Conservation (phyloP, 2,329 filamentous ascomycete genomes). For the Colletotrichum trifolii region DNA sequence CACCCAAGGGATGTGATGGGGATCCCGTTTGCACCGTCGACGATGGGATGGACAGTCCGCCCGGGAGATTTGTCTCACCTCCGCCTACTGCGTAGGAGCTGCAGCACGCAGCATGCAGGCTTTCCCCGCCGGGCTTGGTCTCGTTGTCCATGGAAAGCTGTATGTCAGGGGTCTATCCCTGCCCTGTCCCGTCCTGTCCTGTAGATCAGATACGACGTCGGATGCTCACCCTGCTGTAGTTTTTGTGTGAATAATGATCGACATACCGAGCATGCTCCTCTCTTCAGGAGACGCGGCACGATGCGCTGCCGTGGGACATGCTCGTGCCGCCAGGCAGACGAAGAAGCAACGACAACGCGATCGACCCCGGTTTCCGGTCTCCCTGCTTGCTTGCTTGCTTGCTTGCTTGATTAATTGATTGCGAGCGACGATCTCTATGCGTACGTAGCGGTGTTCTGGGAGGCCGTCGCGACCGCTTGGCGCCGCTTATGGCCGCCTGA, state of each 20-base stretch:
- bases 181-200: slow-evolving; percentile 1
- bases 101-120: slow-evolving; percentile 1
- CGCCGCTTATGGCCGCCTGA: too few species aligned
- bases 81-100: background rate
- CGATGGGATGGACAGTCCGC: background rate
- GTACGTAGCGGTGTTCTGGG: too few species aligned
- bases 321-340: background rate
- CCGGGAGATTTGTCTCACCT: slow-evolving; percentile 15
- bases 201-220: slow-evolving; percentile 21
- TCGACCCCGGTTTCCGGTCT: background rate
- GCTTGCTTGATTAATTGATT: too few species aligned
- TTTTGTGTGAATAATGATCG: slow-evolving; percentile 13
- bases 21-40: too few species aligned
- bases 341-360: slow-evolving; percentile 7
- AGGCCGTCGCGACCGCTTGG: too few species aligned
- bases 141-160: slow-evolving; percentile 18
- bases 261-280: slow-evolving; percentile 13
- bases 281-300: background rate
- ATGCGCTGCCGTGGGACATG: background rate
- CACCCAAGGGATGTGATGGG: too few species aligned
- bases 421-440: background rate
- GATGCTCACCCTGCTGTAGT: background rate
- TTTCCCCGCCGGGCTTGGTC: slow-evolving; percentile 11
- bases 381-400: background rate
- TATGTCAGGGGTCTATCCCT: background rate